Base-by-base conservation (phyloP, 495 filamentous ascomycete genomes). In the Xylaria curta region DNA sequence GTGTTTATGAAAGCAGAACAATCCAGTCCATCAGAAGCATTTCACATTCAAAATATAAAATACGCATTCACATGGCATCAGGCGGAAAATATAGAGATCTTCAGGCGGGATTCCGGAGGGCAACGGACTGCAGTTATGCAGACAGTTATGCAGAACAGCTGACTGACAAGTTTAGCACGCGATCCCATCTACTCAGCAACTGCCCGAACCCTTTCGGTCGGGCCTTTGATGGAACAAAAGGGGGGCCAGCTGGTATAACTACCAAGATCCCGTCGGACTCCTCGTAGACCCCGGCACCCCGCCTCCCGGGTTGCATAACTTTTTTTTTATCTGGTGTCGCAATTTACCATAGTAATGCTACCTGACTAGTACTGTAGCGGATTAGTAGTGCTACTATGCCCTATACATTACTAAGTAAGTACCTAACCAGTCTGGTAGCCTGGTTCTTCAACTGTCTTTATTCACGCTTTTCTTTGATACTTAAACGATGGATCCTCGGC, bases 201-300 rank as follows among this genome's bases (percentile, higher is more conserved):
- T 21, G 58, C 15, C 59, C 59, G 59, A 62, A 62, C 59, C 33
- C 47, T 67, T 36, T 66, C 64, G 33, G 31, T 54, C 47, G 31
- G 64, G 63, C 19, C 42, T 13, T 5, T 38, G n/a, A 21, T 3
- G 33, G 38, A 26, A 49, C 19, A n/a, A n/a, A 49, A 51, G n/a
- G 47, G 47, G 44, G 49, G 17, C 21, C 21, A 31, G 15, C 28
- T 31, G 58, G 44, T 24, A 47, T 46, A 53, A 53, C 26, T 40
- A 38, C 28, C 24, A 58, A 44, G 33, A 53, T 46, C 62, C 69
- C 69, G 69, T 71, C 69, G 69, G 69, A 71, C 51, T 71, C 62
- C 40, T 71, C 10, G 24, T 58, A 71, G 7, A 71, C 49, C 62
- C 69, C 69, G 69, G 62, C 62, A 59, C 69, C 53, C 69, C 69